Base-by-base conservation (phyloP, 345 rosid species). In the Anastatica hierochuntica region DNA sequence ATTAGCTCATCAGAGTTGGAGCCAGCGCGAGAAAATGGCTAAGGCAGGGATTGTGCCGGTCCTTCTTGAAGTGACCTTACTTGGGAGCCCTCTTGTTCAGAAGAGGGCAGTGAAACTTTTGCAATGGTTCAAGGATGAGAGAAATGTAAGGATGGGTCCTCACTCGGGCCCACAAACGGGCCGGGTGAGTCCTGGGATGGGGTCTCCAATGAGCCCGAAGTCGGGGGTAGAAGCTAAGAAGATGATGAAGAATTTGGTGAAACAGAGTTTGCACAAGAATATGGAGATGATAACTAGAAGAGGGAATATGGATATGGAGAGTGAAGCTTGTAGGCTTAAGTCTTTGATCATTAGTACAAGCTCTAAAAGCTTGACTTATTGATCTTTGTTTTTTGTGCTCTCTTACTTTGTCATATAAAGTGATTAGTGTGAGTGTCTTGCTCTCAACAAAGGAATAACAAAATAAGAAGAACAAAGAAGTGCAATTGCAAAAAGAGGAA, bases 101-200 rank as follows among this genome's bases (percentile, higher is more conserved):
- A 92, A 76, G 79, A 79, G 98, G 56, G 94, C 95, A 2, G 8
- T 79, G 45, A 92, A 87, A 45, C 54, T 92, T 45, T 58, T 92
- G 46, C 94, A 92, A 11, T 88, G 98, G 98, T 92, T 92, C 41
- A 88, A 84, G 63, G 94, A 88, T 13, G 98, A 79, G 68, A 77
- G 96, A 66, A 82, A 79, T 58, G 56, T 67, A 10, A 77, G 74
- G 66, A 76, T 92, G 72, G 95, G 94, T n/a, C 96, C 85, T 5
- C 98, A 92, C 68, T 92, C 98, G 0, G 98, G 98, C 24, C 96
- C 98, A 0, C 98, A 84, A 55, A 58, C 83, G 7, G 74, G 83
- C 23, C 69, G 81, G 60, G 7, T 61, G 6, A 49, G 63, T 26
- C 27, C 36, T 0, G 59, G 69, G 9, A 70, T 79, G 38, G 88